Evolutionary conservation across 2,329 filamentous ascomycete genomes (phyloP).

Genomic region (Colletotrichum australisinense): DNA sequence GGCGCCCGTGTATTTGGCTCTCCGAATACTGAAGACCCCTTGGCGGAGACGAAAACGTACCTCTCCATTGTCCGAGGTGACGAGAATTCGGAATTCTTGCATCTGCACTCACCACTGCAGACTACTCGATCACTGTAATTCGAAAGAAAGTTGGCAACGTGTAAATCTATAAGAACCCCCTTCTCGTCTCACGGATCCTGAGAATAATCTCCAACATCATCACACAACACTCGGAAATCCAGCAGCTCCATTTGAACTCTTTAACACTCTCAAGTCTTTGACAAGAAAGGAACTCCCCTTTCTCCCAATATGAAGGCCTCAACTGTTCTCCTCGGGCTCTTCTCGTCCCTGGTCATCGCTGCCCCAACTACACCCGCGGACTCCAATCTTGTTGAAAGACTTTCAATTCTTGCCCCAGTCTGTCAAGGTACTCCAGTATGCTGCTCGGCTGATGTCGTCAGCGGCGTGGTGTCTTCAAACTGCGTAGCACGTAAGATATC

Average conservation of each 20-base stretch:
- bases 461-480: neutral
- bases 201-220: too few relatives aligned
- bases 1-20: neutral
- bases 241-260: neutral
- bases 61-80: neutral
- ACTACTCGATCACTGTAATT: neutral
- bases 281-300: accelerated
- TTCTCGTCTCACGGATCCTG: too few relatives aligned
- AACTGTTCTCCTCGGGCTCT: neutral
- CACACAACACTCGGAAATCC: neutral
- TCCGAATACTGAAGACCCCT: neutral
- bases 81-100: neutral
- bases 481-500: constrained; percentile 5
- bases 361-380: neutral
- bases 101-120: neutral
- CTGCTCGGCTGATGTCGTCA: neutral
- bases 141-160: neutral
- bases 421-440: neutral
- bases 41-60: neutral
- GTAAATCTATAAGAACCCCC: neutral
- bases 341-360: constrained; percentile 2
- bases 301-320: constrained; percentile 13
- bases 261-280: neutral
- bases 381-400: neutral
- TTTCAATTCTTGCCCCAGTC: neutral